A percentile compares a stretch with the other conserved stretches of the same genome.
These are phyloP conservation scores for Pontederia paniculata DNA, from an alignment of 176 grass and related monocot species.

Conservation along the genomic window DNA sequence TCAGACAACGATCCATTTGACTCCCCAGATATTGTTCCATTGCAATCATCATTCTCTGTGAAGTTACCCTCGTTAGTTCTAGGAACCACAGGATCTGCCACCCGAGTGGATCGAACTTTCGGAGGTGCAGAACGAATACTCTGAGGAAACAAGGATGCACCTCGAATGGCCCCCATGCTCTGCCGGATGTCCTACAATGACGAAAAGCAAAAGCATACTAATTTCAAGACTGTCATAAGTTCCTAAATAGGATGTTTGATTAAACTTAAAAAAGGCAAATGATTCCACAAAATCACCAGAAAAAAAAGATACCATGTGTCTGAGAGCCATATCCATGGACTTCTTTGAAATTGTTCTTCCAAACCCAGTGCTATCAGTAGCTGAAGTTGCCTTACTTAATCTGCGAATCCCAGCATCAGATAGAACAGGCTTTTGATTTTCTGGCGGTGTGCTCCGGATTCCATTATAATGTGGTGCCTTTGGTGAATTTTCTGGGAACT, in stretches of 20 bases:
- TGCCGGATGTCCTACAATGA: conserved; percentile 68
- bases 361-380: conserved; percentile 57
- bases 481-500: conserved; percentile 52
- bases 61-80: conserved; percentile 28
- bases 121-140: conserved; percentile 59
- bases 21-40: conserved; percentile 18
- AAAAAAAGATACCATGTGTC: conserved; percentile 72
- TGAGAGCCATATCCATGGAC: conserved; percentile 96
- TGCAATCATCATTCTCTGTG: conserved; percentile 37
- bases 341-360: conserved; percentile 94
- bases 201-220: background rate
- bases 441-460: conserved; percentile 29
- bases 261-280: background rate
- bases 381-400: conserved; percentile 20
- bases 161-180: conserved; percentile 62
- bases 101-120: conserved; percentile 38
- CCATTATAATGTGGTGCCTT: conserved; percentile 46
- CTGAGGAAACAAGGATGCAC: conserved; percentile 75
- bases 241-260: background rate
- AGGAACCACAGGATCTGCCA: conserved; percentile 40
- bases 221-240: background rate
- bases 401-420: conserved; percentile 37
- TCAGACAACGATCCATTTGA: conserved; percentile 32
- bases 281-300: background rate
- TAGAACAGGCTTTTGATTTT: conserved; percentile 22